Evolutionary conservation across 2,329 filamentous ascomycete genomes (phyloP).

Genomic region (Chaetomium globosum): DNA sequence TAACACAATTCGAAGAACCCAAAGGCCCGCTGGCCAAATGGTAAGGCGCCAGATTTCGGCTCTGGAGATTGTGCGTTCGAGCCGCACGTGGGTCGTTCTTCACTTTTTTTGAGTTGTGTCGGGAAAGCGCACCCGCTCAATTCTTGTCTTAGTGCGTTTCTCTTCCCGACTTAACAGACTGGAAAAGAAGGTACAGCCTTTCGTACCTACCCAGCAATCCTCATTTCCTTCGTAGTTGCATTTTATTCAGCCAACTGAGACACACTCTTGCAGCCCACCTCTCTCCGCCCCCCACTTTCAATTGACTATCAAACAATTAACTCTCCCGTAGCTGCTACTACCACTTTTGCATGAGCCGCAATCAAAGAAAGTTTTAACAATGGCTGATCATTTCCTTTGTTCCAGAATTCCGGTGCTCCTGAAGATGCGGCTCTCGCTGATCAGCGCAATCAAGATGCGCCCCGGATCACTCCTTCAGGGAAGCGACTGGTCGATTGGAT

Average conservation of each 20-base stretch:
- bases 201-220: too few relatives aligned
- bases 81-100: constrained; percentile 36
- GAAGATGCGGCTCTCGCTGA: constrained; percentile 1
- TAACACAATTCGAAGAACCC: not conserved
- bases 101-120: constrained; percentile 14
- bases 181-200: too few relatives aligned
- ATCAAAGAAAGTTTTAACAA: not conserved
- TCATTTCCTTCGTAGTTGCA: too few relatives aligned
- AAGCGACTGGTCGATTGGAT: not conserved
- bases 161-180: too few relatives aligned
- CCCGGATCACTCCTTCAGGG: not conserved
- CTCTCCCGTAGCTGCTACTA: not conserved
- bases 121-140: too few relatives aligned
- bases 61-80: constrained; percentile 39
- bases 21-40: constrained; percentile 38
- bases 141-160: too few relatives aligned
- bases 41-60: constrained; percentile 40
- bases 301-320: not conserved
- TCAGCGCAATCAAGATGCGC: constrained; percentile 2
- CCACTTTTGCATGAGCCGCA: constrained; percentile 11
- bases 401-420: not conserved
- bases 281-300: not conserved
- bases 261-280: too few relatives aligned
- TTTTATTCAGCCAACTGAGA: not conserved
- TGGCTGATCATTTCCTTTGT: constrained; percentile 10